Evolutionary conservation across 2,329 filamentous ascomycete genomes (phyloP).

Genomic region (Teratosphaeria destructans): DNA sequence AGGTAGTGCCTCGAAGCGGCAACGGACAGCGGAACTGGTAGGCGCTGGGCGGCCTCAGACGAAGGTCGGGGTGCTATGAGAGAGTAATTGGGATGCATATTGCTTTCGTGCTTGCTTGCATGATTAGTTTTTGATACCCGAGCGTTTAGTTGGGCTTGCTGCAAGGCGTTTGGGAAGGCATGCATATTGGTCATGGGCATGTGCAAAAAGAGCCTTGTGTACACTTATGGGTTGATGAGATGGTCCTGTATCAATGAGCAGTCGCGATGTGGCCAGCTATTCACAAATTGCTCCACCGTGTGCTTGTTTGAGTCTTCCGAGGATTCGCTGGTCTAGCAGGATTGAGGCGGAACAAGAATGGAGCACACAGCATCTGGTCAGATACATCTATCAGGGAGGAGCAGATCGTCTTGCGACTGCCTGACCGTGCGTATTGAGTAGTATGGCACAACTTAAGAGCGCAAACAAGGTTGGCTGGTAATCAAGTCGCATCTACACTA

Average conservation of each 20-base stretch:
- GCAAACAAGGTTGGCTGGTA: neutral
- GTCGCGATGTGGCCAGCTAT: neutral
- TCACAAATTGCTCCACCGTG: neutral
- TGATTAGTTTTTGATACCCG: neutral
- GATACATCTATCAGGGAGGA: neutral
- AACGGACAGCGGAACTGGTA: constrained; percentile 11
- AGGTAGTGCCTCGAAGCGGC: constrained; percentile 15
- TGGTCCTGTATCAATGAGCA: neutral
- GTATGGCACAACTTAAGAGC: neutral
- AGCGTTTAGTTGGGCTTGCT: neutral
- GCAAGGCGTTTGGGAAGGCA: neutral
- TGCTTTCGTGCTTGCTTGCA: neutral
- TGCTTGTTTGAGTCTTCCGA: neutral
- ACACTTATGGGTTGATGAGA: neutral
- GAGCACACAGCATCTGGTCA: neutral
- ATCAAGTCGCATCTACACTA: neutral
- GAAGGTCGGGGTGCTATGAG: neutral
- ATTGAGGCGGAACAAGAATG: neutral
- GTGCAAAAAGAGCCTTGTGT: neutral
- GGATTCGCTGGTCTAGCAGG: neutral
- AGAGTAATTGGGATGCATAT: neutral
- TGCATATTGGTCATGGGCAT: neutral
- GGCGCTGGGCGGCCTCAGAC: neutral
- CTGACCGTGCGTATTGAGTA: neutral
- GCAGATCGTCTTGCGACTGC: neutral